Evolutionary conservation across 2,329 filamentous ascomycete genomes (phyloP).

Genomic region (Xylariales sp.): DNA sequence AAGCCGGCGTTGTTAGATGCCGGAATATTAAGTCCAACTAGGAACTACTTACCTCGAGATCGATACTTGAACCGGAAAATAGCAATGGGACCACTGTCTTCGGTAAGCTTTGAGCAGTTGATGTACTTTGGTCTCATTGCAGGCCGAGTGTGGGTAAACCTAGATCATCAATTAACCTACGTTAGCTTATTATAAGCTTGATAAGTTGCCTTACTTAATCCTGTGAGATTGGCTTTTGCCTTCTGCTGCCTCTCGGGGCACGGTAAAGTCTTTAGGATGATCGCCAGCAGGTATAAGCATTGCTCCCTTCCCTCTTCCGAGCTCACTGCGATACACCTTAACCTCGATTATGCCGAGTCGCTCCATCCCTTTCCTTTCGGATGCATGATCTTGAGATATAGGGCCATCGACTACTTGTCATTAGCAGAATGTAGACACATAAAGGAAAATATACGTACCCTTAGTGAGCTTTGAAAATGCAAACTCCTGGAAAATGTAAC

Average conservation of each 20-base stretch:
- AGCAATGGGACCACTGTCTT: conserved; percentile 31
- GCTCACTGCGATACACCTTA: conserved; percentile 26
- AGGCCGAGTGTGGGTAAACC: conserved; percentile 9
- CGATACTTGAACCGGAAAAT: conserved; percentile 36
- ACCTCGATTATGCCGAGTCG: conserved; percentile 41
- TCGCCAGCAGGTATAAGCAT: conserved; percentile 2
- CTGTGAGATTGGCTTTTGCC: conserved; percentile 40
- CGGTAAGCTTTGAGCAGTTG: conserved; percentile 17
- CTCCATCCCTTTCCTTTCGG: conserved; percentile 32
- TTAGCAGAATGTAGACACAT: not conserved
- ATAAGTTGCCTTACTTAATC: conserved; percentile 33
- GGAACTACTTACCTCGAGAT: conserved; percentile 28
- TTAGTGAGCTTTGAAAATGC: conserved; percentile 39
- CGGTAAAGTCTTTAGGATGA: conserved; percentile 4
- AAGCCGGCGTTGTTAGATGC: not conserved
- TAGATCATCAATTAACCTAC: conserved; percentile 1
- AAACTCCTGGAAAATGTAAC: conserved; percentile 34
- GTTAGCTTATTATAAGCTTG: not conserved
- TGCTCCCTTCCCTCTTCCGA: not conserved
- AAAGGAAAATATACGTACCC: conserved; percentile 21
- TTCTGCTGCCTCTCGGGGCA: conserved; percentile 38
- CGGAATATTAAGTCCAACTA: not conserved
- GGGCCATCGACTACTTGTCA: conserved; percentile 31
- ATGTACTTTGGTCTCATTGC: conserved; percentile 12
- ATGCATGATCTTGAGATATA: conserved; percentile 1